phyloP scores from a whole-genome alignment of 768 basidiomycete species.

The Fibroporia radiculosa region DNA sequence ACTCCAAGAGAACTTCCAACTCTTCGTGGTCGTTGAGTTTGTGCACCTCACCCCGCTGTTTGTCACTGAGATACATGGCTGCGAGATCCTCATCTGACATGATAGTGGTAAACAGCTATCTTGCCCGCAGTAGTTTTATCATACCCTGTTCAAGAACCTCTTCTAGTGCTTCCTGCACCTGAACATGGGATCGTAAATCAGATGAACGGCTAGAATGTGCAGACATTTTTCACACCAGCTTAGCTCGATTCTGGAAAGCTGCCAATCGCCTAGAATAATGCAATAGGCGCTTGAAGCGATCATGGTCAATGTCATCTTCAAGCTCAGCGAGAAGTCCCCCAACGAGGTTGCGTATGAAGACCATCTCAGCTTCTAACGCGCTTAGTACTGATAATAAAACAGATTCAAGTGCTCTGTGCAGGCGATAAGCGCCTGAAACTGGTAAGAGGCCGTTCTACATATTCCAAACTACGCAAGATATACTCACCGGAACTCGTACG shows the following conservation, averaged over 20 bases:
- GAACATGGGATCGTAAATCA: slow-evolving; percentile 9
- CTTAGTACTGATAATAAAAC: slow-evolving; percentile 86
- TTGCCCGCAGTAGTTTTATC: background rate
- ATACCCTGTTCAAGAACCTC: slow-evolving; percentile 87
- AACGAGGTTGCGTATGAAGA: slow-evolving; percentile 85
- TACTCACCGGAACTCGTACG: slow-evolving; percentile 82
- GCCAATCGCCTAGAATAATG: slow-evolving; percentile 87
- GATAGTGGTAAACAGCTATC: slow-evolving; percentile 3
- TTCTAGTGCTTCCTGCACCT: slow-evolving; percentile 87
- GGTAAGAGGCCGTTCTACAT: slow-evolving; percentile 9
- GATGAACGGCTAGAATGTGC: too few species aligned
- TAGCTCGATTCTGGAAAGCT: slow-evolving; percentile 87
- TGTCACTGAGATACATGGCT: slow-evolving; percentile 93
- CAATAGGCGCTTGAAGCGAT: slow-evolving; percentile 85
- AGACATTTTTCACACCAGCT: slow-evolving; percentile 65
- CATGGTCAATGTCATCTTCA: slow-evolving; percentile 92
- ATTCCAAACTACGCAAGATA: background rate
- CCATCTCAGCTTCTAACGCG: slow-evolving; percentile 94
- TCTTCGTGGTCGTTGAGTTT: slow-evolving; percentile 81
- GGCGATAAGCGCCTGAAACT: slow-evolving; percentile 12
- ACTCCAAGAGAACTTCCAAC: slow-evolving; percentile 87
- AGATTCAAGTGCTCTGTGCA: slow-evolving; percentile 81
- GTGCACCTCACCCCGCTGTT: slow-evolving; percentile 56
- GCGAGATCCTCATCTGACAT: slow-evolving; percentile 82
- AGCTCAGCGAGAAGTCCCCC: slow-evolving; percentile 86